Evolutionary conservation across 148 eudicot species (phyloP).

Genomic region (Diospyros kaki): DNA sequence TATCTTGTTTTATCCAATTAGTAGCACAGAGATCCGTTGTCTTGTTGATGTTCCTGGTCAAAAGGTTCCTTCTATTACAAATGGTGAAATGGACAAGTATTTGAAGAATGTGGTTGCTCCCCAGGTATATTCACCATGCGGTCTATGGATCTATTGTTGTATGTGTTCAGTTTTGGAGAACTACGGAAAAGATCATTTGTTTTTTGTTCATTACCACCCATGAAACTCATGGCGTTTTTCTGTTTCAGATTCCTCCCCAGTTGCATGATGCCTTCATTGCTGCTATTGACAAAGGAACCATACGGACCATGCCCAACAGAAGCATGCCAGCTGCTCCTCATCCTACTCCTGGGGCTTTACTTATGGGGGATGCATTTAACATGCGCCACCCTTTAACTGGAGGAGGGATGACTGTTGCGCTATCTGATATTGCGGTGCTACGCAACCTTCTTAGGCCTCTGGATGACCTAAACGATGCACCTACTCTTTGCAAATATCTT

Average conservation of each 20-base stretch:
- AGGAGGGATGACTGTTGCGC: conserved; percentile 94
- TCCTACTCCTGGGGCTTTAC: conserved; percentile 77
- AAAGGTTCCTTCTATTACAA: conserved; percentile 71
- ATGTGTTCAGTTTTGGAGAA: neutral
- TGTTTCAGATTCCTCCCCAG: conserved; percentile 62
- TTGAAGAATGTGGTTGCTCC: conserved; percentile 77
- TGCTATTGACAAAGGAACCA: conserved; percentile 61
- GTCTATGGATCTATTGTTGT: neutral
- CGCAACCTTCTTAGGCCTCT: conserved; percentile 75
- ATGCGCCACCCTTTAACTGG: conserved; percentile 94
- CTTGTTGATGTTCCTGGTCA: conserved; percentile 92
- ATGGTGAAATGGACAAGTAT: conserved; percentile 74
- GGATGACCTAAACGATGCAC: conserved; percentile 56
- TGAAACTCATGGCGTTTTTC: neutral
- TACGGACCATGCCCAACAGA: conserved; percentile 74
- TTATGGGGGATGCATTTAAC: conserved; percentile 94
- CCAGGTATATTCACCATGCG: conserved; percentile 32
- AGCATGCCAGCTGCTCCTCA: conserved; percentile 87
- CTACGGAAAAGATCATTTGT: neutral
- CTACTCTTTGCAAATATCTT: conserved; percentile 68
- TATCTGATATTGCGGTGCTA: conserved; percentile 73
- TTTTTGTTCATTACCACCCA: neutral
- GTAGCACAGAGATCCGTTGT: conserved; percentile 81
- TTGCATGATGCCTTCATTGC: conserved; percentile 57
- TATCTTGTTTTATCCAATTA: conserved; percentile 63